These are phyloP conservation scores for Polytrichum commune DNA, from an alignment of 225 moss, liverwort and hornwort genomes.

Conservation along the genomic window DNA sequence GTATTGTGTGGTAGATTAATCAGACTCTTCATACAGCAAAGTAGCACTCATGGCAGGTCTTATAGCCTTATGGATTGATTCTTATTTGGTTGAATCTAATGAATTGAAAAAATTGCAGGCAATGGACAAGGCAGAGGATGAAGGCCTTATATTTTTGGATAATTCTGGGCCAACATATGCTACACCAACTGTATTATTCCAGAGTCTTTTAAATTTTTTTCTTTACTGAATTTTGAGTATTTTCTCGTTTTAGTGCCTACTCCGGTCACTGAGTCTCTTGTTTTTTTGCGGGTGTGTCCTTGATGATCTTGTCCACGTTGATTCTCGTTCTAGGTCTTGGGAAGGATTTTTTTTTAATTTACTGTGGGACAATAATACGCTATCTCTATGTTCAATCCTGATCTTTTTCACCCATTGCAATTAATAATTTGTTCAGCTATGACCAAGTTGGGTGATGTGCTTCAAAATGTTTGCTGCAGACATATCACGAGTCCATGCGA, in stretches of 20 bases:
- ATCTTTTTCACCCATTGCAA: too few relatives aligned
- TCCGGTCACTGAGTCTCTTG: too few relatives aligned
- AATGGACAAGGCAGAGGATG: constrained; percentile 87
- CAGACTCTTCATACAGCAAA: background rate
- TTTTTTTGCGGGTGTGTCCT: too few relatives aligned
- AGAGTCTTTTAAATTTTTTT: background rate
- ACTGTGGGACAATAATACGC: too few relatives aligned
- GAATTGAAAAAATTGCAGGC: constrained; percentile 37
- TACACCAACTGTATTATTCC: constrained; percentile 60
- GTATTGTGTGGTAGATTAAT: too few relatives aligned
- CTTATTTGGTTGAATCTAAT: too few relatives aligned
- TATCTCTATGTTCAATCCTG: too few relatives aligned
- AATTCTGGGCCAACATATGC: constrained; percentile 83
- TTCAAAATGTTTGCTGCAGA: constrained; percentile 37
- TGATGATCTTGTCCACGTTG: too few relatives aligned
- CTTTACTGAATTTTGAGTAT: background rate
- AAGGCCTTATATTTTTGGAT: constrained; percentile 75
- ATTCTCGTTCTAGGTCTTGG: too few relatives aligned
- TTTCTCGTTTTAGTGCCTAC: background rate
- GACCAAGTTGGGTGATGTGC: background rate
- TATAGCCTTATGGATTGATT: background rate
- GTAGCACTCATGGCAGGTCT: background rate
- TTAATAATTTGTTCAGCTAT: background rate
- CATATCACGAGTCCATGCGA: constrained; percentile 87
- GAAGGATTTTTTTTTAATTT: too few relatives aligned